Evolutionary conservation across 495 filamentous ascomycete species (phyloP).

Genomic region (Neurospora tetraspora): DNA sequence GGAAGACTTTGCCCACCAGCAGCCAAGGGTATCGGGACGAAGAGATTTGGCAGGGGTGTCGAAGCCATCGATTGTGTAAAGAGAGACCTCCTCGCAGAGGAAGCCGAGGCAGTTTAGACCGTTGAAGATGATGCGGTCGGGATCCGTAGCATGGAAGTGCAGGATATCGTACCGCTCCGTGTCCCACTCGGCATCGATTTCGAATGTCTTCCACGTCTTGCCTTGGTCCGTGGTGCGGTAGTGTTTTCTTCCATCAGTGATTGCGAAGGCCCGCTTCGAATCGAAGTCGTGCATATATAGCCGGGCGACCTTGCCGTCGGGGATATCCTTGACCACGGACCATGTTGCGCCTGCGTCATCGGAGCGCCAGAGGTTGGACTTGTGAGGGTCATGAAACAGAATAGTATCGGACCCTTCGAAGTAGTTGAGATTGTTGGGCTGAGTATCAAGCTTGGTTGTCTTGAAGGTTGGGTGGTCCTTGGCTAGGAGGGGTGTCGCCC

Average conservation of each 20-base stretch:
- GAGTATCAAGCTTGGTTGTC: slow-evolving; percentile 47
- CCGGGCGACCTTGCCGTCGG: slow-evolving; percentile 47
- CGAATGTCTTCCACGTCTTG: slow-evolving; percentile 66
- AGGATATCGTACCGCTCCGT: slow-evolving; percentile 40
- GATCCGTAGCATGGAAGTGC: slow-evolving; percentile 70
- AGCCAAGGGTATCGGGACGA: slow-evolving; percentile 54
- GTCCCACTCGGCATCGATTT: slow-evolving; percentile 40
- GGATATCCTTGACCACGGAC: slow-evolving; percentile 52
- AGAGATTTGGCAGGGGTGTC: slow-evolving; percentile 49
- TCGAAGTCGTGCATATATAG: slow-evolving; percentile 70
- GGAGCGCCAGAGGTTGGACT: slow-evolving; percentile 56
- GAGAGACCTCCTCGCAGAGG: slow-evolving; percentile 46
- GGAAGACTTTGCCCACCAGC: slow-evolving; percentile 73
- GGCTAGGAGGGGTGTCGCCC: slow-evolving; percentile 30
- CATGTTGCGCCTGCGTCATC: slow-evolving; percentile 69
- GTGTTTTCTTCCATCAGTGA: slow-evolving; percentile 55
- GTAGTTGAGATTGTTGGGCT: slow-evolving; percentile 60
- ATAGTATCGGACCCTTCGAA: slow-evolving; percentile 78
- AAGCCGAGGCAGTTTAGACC: slow-evolving; percentile 54
- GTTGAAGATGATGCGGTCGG: slow-evolving; percentile 73
- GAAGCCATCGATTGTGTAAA: slow-evolving; percentile 83
- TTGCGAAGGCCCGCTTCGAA: slow-evolving; percentile 62
- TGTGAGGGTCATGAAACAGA: slow-evolving; percentile 47
- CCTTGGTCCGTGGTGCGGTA: slow-evolving; percentile 75
- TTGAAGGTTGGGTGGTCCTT: slow-evolving; percentile 38